Evolutionary conservation across 2,329 filamentous ascomycete genomes (phyloP).

Genomic region (Pseudogymnoascus sp.): DNA sequence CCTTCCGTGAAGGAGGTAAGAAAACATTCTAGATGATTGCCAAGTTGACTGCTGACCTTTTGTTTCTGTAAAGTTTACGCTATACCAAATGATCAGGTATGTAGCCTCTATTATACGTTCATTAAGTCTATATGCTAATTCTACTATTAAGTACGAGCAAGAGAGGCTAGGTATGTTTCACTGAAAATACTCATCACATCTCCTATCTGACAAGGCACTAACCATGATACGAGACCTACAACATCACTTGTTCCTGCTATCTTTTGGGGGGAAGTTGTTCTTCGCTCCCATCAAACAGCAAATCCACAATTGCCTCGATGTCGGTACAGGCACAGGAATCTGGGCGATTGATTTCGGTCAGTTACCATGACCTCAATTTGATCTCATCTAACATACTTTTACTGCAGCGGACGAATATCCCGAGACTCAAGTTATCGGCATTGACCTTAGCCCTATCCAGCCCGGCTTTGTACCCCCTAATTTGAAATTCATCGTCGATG

Average conservation of each 20-base stretch:
- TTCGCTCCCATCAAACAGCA: constrained; percentile 22
- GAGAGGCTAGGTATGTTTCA: constrained; percentile 9
- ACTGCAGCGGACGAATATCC: constrained; percentile 19
- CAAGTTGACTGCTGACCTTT: neutral
- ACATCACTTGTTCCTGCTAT: constrained; percentile 19
- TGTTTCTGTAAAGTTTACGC: constrained; percentile 8
- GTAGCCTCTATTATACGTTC: neutral
- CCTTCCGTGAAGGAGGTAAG: constrained; percentile 19
- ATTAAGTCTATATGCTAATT: neutral
- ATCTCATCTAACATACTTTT: neutral
- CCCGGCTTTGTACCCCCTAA: constrained; percentile 56
- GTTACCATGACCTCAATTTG: neutral
- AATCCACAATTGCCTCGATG: constrained; percentile 29
- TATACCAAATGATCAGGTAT: constrained; percentile 11
- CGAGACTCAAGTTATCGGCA: constrained; percentile 19
- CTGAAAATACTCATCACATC: neutral
- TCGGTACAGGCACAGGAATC: constrained; percentile 35
- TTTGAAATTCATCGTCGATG: constrained; percentile 52
- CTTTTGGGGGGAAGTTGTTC: constrained; percentile 16
- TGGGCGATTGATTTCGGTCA: constrained; percentile 35
- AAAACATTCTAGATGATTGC: neutral
- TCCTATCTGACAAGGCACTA: neutral
- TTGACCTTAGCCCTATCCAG: constrained; percentile 24
- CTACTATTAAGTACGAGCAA: neutral
- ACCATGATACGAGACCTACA: constrained; percentile 15